Evolutionary conservation across 768 basidiomycete species (phyloP), one percentile per base, ranked within the genome.

Genomic region (Tylopilus sp.): DNA sequence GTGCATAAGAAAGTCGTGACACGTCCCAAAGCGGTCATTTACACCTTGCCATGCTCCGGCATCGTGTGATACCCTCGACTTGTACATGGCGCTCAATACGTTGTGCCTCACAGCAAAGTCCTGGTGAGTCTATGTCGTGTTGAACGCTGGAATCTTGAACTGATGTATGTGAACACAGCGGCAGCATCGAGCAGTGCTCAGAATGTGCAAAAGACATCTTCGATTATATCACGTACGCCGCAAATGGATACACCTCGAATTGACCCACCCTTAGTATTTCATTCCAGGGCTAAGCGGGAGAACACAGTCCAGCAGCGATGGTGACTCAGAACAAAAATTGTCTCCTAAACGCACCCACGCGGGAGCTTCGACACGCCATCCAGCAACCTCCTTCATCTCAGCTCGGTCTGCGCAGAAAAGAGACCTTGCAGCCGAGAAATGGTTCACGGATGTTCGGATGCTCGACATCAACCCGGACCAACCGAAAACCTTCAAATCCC

Each of bases 1-100:
- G 48, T 73, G 70, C 77, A 78, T 78, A 25, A 56, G 33, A 60
- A 36, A 50, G 51, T 26, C 26, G 57, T 40, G 52, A 39, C 44
- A 17, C 15, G 35, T 43, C 48, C 53, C 12, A 48, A 52, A 52
- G 43, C 30, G 55, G 50, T 13, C 33, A 23, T 35, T 40, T 30
- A 22, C 23, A 30, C 38, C 18, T 35, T 38, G 47, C 44, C 55
- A 66, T 67, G 65, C 43, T 59, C 20, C 56, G 42, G 30, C 51
- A 40, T 20, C 49, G 57, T 51, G 53, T 21, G 33, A 38, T 45
- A 26, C 40, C 47, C 45, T 33, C 48, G 22, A 23, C 43, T 18
- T 43, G 51, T 23, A 41, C 48, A 42, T 53, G 31, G 42, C 30
- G 30, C 26, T 51, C 62, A 9, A 28, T 39, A 44, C 51, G 57